These are phyloP conservation scores for Blepharisma japonicum DNA, from an alignment of 73 alveolate genomes.

Conservation along the genomic window DNA sequence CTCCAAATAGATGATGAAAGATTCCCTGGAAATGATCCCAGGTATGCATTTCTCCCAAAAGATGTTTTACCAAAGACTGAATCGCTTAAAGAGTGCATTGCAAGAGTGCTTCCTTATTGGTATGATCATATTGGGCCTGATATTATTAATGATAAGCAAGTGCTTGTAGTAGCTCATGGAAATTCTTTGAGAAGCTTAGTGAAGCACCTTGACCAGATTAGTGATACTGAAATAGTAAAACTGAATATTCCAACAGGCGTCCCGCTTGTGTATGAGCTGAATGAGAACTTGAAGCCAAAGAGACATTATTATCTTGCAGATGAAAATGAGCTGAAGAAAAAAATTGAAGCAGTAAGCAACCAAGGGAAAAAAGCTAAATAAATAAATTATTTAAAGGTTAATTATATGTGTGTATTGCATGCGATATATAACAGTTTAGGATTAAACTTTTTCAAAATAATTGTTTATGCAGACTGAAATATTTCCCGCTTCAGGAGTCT, in stretches of 20 bases:
- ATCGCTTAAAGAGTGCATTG: slow-evolving; percentile 84
- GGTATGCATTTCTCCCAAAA: slow-evolving; percentile 77
- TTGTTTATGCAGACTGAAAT: too few species aligned
- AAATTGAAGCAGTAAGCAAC: slow-evolving; percentile 78
- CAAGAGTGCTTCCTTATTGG: slow-evolving; percentile 93
- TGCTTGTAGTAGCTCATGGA: slow-evolving; percentile 97
- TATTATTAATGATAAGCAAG: slow-evolving; percentile 83
- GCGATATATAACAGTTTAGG: too few species aligned
- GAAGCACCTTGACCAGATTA: slow-evolving; percentile 89
- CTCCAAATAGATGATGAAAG: slow-evolving; percentile 75
- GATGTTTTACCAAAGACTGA: slow-evolving; percentile 95
- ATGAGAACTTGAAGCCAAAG: slow-evolving; percentile 77
- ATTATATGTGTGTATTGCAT: too few species aligned
- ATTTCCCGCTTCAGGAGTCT: too few species aligned
- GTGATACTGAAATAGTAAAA: slow-evolving; percentile 66
- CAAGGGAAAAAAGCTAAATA: slow-evolving; percentile 37
- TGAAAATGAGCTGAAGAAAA: slow-evolving; percentile 67
- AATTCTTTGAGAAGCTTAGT: slow-evolving; percentile 94
- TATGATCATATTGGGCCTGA: slow-evolving; percentile 79
- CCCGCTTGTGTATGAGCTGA: slow-evolving; percentile 95
- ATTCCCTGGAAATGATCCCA: slow-evolving; percentile 52
- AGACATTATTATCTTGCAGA: slow-evolving; percentile 56
- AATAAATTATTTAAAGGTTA: too few species aligned
- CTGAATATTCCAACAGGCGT: slow-evolving; percentile 78
- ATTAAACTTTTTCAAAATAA: too few species aligned